phyloP scores from a whole-genome alignment of 2,329 filamentous ascomycete species.

The Aspergillus sp. region DNA sequence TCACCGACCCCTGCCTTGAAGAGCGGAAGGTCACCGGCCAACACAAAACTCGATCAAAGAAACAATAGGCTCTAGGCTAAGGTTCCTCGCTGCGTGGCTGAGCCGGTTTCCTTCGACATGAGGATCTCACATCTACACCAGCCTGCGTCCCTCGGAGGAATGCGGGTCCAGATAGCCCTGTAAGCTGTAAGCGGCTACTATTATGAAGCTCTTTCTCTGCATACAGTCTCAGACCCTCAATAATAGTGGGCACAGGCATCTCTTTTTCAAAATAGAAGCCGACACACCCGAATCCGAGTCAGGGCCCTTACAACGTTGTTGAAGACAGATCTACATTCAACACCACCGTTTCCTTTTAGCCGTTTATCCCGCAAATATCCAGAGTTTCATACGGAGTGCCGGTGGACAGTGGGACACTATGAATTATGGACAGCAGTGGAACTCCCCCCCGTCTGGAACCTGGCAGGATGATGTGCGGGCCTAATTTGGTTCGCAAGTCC shows the following conservation, averaged over 20 bases:
- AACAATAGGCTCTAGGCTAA: background rate
- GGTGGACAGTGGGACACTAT: background rate
- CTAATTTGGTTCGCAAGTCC: slow-evolving; percentile 16
- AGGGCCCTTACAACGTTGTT: background rate
- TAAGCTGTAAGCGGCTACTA: background rate
- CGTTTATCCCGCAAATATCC: background rate
- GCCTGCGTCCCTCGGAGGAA: background rate
- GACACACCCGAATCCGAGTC: background rate
- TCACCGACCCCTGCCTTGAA: background rate
- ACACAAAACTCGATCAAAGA: background rate
- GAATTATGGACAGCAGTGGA: background rate
- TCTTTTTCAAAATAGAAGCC: background rate
- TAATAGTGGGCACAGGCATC: too few relatives aligned
- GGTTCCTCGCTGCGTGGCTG: background rate
- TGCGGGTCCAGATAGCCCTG: background rate
- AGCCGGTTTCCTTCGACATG: background rate
- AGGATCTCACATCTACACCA: background rate
- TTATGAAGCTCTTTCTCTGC: background rate
- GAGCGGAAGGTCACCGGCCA: background rate
- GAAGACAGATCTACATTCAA: background rate
- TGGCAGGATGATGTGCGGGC: slow-evolving; percentile 11
- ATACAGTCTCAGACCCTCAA: too few relatives aligned
- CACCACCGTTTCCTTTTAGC: background rate
- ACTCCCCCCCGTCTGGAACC: background rate
- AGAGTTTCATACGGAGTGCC: too few relatives aligned